phyloP scores from a whole-genome alignment of 106 monocot species.

The Iris macrosiphon region DNA sequence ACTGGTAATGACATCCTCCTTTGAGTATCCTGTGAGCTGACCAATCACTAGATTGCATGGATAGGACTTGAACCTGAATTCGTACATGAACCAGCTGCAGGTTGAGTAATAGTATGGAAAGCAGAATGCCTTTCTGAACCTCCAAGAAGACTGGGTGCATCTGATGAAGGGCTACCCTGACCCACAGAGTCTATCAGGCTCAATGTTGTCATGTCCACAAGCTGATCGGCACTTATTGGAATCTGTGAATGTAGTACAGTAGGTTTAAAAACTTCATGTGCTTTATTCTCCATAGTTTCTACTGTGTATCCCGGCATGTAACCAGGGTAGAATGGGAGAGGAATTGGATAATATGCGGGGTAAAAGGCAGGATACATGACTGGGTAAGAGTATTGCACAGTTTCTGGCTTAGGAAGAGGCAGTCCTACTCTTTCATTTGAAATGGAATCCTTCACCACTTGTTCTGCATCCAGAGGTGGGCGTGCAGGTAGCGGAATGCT shows the following conservation, averaged over 20 bases:
- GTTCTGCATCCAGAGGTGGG: slow-evolving; percentile 23
- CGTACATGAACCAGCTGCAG: slow-evolving; percentile 6
- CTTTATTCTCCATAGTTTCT: background rate
- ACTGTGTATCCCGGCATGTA: slow-evolving; percentile 9
- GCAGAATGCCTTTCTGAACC: slow-evolving; percentile 42
- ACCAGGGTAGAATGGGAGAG: slow-evolving; percentile 4
- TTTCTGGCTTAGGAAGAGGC: slow-evolving; percentile 13
- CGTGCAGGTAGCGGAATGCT: background rate
- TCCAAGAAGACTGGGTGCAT: slow-evolving; percentile 14
- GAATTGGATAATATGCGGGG: slow-evolving; percentile 16
- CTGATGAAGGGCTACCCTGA: slow-evolving; percentile 2
- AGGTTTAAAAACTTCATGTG: slow-evolving; percentile 38
- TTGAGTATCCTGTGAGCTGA: background rate
- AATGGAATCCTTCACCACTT: slow-evolving; percentile 38
- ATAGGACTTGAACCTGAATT: slow-evolving; percentile 20
- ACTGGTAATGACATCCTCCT: background rate
- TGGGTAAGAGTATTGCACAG: slow-evolving; percentile 11
- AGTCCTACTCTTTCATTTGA: slow-evolving; percentile 8
- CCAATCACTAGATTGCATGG: slow-evolving; percentile 8
- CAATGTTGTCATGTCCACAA: slow-evolving; percentile 40
- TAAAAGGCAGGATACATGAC: slow-evolving; percentile 26
- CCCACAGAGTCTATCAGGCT: slow-evolving; percentile 22
- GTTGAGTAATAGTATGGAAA: slow-evolving; percentile 27
- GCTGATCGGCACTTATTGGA: slow-evolving; percentile 36
- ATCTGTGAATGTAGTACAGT: slow-evolving; percentile 29